Percentiles rank a stretch among this genome's conserved stretches.
These are phyloP conservation scores for Diaporthe longicolla DNA, from an alignment of 2,329 filamentous ascomycete species.

Conservation along the genomic window DNA sequence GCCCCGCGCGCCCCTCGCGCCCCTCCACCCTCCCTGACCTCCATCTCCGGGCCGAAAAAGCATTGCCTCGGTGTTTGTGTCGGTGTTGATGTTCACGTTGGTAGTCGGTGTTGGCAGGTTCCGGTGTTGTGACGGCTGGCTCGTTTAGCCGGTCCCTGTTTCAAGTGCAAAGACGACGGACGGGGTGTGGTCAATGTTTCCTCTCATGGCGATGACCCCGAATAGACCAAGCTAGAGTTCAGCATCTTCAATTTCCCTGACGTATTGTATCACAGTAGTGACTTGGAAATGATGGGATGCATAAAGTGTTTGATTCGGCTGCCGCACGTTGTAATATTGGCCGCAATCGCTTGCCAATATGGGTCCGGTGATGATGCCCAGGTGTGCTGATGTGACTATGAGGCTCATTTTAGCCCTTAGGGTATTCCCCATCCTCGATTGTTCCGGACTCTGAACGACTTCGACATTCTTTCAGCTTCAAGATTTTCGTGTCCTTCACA, in stretches of 20 bases:
- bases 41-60: not conserved
- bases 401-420: too few species aligned
- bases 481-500: too few species aligned
- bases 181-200: not conserved
- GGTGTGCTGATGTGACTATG: not conserved
- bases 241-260: not conserved
- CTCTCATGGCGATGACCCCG: not conserved
- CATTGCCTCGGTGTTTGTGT: conserved; percentile 22
- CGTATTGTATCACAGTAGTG: not conserved
- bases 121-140: conserved; percentile 1
- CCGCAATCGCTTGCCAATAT: too few species aligned
- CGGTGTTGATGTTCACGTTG: conserved; percentile 8
- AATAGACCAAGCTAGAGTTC: conserved; percentile 15
- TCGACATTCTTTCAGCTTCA: too few species aligned
- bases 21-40: not conserved
- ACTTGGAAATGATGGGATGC: not conserved
- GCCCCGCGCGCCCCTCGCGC: not conserved
- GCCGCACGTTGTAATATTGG: not conserved
- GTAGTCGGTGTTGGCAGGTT: not conserved
- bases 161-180: not conserved
- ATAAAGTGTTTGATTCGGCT: too few species aligned
- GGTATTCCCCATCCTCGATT: too few species aligned
- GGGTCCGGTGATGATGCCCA: too few species aligned
- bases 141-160: conserved; percentile 1
- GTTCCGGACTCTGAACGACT: too few species aligned